Conservation (phyloP, 768 basidiomycete species). For the Dictyophora rubrovolvata region DNA sequence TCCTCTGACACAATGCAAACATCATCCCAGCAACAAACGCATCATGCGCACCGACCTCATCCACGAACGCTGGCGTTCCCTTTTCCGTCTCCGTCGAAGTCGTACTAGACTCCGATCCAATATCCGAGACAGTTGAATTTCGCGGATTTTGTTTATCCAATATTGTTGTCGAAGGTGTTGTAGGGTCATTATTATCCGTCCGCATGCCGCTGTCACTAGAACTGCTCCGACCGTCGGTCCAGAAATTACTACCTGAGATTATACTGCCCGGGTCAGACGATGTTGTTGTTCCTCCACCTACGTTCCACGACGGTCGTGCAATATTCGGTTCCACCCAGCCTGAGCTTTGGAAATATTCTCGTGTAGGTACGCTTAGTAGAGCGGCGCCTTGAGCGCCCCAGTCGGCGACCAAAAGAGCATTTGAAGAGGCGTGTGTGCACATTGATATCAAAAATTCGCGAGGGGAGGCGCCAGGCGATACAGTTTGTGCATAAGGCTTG, state of each 20-base stretch:
- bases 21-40: constrained; percentile 87
- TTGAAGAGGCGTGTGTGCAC: constrained; percentile 53
- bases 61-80: constrained; percentile 28
- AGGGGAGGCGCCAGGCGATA: constrained; percentile 51
- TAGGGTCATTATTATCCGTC: not conserved
- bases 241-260: constrained; percentile 5
- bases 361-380: constrained; percentile 68
- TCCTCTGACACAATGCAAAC: constrained; percentile 60
- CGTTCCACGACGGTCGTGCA: not conserved
- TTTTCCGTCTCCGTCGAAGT: constrained; percentile 3
- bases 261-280: not conserved
- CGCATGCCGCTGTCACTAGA: not conserved
- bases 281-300: not conserved
- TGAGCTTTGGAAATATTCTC: constrained; percentile 79
- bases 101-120: not conserved
- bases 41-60: constrained; percentile 71
- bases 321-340: constrained; percentile 51
- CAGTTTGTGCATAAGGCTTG: constrained; percentile 57
- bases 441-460: constrained; percentile 71
- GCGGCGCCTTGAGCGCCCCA: constrained; percentile 77
- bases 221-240: constrained; percentile 9
- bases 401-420: constrained; percentile 72
- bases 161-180: not conserved
- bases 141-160: not conserved
- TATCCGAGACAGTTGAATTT: not conserved